phyloP scores from a whole-genome alignment of 345 rosid species.

The Syzygium grande region DNA sequence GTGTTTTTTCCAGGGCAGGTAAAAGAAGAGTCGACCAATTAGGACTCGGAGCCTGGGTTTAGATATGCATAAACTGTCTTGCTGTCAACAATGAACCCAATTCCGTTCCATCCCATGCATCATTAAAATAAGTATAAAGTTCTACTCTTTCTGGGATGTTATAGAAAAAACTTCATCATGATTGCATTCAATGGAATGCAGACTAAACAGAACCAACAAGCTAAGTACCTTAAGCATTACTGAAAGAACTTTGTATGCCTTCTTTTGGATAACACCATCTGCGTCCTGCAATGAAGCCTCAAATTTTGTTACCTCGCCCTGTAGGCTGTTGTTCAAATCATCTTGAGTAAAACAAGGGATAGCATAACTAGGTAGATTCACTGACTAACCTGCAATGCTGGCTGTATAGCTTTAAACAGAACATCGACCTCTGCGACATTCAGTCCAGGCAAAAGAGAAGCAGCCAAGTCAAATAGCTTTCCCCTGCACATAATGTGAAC shows the following conservation, averaged over 20 bases:
- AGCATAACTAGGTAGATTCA: not conserved
- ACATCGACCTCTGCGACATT: constrained; percentile 41
- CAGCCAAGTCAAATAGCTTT: constrained; percentile 65
- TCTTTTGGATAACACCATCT: constrained; percentile 78
- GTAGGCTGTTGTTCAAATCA: not conserved
- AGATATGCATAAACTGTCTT: not conserved
- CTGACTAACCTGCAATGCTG: constrained; percentile 67
- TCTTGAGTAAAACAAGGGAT: not conserved
- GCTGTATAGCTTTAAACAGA: constrained; percentile 52
- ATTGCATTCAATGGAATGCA: not conserved
- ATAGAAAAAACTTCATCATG: not conserved
- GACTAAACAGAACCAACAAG: not conserved
- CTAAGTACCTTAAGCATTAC: constrained; percentile 61
- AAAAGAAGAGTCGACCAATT: not conserved
- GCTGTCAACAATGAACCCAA: not conserved
- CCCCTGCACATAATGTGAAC: constrained; percentile 49
- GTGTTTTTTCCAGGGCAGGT: not conserved
- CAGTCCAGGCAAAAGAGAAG: constrained; percentile 78
- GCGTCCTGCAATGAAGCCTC: constrained; percentile 46
- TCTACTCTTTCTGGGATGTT: not conserved
- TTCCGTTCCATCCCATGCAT: not conserved
- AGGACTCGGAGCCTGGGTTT: not conserved
- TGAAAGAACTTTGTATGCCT: constrained; percentile 89
- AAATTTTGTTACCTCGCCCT: not conserved
- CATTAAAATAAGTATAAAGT: not conserved